These are phyloP conservation scores for Colletotrichum musae DNA, from an alignment of 2,329 filamentous ascomycete genomes.

Conservation along the genomic window DNA sequence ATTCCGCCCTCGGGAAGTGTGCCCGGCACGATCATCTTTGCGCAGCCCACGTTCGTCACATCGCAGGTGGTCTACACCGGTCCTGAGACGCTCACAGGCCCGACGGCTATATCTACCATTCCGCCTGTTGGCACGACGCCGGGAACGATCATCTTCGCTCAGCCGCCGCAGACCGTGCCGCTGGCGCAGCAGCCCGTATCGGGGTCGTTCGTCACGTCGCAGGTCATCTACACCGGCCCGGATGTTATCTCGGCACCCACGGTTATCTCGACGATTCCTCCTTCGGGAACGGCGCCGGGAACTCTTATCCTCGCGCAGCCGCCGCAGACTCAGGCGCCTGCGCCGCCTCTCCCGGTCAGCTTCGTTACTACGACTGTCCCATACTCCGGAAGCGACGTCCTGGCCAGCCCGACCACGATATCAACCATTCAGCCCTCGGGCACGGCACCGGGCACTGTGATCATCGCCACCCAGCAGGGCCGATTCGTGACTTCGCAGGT, in stretches of 20 bases:
- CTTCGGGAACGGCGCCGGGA: neutral
- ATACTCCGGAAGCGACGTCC: neutral
- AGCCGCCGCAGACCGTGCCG: conserved; percentile 6
- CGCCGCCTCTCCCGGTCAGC: no score
- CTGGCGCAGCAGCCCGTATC: neutral
- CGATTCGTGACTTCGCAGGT: conserved; percentile 29
- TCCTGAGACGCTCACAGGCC: neutral
- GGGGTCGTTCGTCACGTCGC: conserved; percentile 29
- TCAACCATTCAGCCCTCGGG: neutral
- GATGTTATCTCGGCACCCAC: conserved; percentile 1
- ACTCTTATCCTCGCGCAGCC: neutral
- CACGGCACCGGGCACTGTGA: neutral
- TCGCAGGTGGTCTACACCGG: conserved; percentile 1
- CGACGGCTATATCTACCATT: conserved; percentile 18
- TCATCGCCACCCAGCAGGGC: neutral
- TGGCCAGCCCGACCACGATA: neutral
- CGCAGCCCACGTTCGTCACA: conserved; percentile 11
- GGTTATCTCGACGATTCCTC: neutral
- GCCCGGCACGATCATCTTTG: conserved; percentile 32
- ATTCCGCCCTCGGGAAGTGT: conserved; percentile 24
- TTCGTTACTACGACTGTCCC: neutral
- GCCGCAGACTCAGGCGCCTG: neutral
- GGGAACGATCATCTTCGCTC: conserved; percentile 28
- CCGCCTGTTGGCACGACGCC: conserved; percentile 14
- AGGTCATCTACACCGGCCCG: conserved; percentile 11